Evolutionary conservation across 495 filamentous ascomycete genomes (phyloP).

Genomic region (Talaromyces wortmannii): DNA sequence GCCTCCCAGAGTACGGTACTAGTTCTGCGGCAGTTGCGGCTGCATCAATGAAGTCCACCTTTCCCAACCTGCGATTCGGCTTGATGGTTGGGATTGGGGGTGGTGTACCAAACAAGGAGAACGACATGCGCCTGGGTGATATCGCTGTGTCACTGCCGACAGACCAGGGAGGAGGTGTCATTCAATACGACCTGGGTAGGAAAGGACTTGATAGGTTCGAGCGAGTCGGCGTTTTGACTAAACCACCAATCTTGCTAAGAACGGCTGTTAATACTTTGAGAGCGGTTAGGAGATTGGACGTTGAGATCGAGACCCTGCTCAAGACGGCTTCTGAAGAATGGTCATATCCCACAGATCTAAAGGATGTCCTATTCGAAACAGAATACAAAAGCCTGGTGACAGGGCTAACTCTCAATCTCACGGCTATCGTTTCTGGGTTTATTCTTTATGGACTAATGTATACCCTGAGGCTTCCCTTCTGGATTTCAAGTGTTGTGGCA

Average conservation of each 20-base stretch:
- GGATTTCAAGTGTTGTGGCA: too few species aligned
- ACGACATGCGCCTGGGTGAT: conserved; percentile 19
- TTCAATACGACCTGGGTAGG: conserved; percentile 35
- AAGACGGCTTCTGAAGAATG: too few species aligned
- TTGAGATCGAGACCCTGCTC: conserved; percentile 6
- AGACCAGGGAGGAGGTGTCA: conserved; percentile 13
- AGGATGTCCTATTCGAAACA: too few species aligned
- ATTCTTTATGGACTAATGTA: too few species aligned
- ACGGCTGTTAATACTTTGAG: conserved; percentile 10
- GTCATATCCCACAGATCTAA: too few species aligned
- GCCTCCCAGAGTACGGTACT: conserved; percentile 15
- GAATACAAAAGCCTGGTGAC: too few species aligned
- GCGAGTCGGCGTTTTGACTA: conserved; percentile 22
- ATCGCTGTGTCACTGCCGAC: conserved; percentile 18
- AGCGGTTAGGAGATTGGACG: not conserved
- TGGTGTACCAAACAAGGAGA: conserved; percentile 20
- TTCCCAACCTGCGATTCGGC: conserved; percentile 11
- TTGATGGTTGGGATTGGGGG: conserved; percentile 30
- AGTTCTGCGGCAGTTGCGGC: conserved; percentile 16
- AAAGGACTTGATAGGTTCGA: conserved; percentile 12
- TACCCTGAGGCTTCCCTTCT: too few species aligned
- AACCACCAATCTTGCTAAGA: conserved; percentile 19
- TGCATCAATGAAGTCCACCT: conserved; percentile 13
- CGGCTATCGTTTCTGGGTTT: too few species aligned
- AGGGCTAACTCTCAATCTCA: too few species aligned